Evolutionary conservation across 768 basidiomycete genomes (phyloP).

Genomic region (Inosperma sp.): DNA sequence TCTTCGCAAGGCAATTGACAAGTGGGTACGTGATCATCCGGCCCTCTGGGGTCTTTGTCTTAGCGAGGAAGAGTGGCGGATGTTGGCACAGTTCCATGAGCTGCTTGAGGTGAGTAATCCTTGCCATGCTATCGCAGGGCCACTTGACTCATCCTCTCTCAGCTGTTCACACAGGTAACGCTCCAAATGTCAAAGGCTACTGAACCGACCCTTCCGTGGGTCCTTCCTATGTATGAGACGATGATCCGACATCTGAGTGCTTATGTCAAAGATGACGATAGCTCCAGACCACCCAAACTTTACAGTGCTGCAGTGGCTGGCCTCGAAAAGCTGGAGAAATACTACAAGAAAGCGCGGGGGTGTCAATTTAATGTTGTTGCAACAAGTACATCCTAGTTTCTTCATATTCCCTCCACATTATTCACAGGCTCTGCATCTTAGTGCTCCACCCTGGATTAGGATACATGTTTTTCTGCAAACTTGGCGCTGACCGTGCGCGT

Average conservation of each 20-base stretch:
- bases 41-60: constrained; percentile 16
- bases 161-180: constrained; percentile 29
- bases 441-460: constrained; percentile 27
- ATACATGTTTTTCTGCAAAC: constrained; percentile 16
- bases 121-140: not conserved
- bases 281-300: constrained; percentile 10
- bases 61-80: constrained; percentile 17
- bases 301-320: constrained; percentile 19
- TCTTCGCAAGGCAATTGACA: constrained; percentile 17
- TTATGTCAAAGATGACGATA: not conserved
- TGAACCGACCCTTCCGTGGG: constrained; percentile 28
- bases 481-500: not conserved
- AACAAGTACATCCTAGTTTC: constrained; percentile 21
- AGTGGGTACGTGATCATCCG: constrained; percentile 24
- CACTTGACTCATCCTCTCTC: not conserved
- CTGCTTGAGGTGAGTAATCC: constrained; percentile 18
- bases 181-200: constrained; percentile 22
- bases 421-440: constrained; percentile 7
- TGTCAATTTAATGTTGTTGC: constrained; percentile 26
- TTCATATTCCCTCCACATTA: not conserved
- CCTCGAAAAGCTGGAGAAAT: constrained; percentile 26
- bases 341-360: constrained; percentile 18
- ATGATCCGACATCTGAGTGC: constrained; percentile 21
- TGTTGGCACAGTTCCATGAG: constrained; percentile 14
- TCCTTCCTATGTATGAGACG: constrained; percentile 27